Conservation (phyloP, 768 basidiomycete species). For the Mycena rebaudengoi region DNA sequence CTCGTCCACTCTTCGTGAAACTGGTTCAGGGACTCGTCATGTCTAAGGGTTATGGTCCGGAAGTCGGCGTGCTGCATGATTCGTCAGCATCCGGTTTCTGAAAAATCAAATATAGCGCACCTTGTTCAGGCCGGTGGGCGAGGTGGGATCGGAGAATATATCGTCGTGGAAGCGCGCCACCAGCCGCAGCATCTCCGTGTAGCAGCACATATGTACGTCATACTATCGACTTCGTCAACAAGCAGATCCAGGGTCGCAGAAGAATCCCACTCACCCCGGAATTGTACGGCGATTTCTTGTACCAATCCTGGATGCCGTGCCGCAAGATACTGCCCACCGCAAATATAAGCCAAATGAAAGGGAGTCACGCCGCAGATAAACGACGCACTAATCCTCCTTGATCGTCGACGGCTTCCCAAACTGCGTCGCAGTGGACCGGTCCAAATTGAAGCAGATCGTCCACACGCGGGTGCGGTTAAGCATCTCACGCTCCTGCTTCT, state of each 20-base stretch:
- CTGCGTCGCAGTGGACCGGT: conserved; percentile 87
- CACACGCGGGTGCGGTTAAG: conserved; percentile 88
- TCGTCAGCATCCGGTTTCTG: background rate
- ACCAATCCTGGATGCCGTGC: conserved; percentile 73
- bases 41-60: conserved; percentile 64
- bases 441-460: conserved; percentile 91
- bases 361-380: background rate
- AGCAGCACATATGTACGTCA: conserved; percentile 79
- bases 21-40: conserved; percentile 63
- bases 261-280: conserved; percentile 51
- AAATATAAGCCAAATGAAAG: background rate
- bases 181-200: conserved; percentile 73
- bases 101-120: conserved; percentile 40
- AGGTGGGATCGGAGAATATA: conserved; percentile 74
- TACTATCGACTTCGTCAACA: conserved; percentile 49
- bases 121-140: conserved; percentile 76
- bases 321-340: conserved; percentile 64
- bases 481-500: conserved; percentile 82
- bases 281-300: conserved; percentile 72
- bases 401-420: conserved; percentile 92
- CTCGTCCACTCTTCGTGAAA: conserved; percentile 75
- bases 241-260: conserved; percentile 9
- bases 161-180: conserved; percentile 80
- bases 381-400: conserved; percentile 79
- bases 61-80: conserved; percentile 67